Conservation (phyloP, 2,329 filamentous ascomycete genomes). For the Nemania diffusa region DNA sequence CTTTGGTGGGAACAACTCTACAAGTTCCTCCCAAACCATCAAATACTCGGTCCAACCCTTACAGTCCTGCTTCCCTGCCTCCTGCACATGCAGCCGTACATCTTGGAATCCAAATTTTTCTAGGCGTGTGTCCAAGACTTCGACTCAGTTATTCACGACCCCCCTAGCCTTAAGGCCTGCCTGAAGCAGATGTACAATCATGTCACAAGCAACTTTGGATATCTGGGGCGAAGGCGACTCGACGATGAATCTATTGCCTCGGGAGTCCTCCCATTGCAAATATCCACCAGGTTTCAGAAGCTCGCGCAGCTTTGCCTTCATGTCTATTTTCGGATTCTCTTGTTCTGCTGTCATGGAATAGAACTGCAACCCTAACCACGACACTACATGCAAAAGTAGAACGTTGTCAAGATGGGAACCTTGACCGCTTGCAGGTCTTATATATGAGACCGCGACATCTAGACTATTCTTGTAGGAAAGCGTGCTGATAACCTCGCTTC, state of each 20-base stretch:
- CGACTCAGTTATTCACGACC: not conserved
- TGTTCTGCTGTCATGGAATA: no score
- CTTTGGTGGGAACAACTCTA: slow-evolving; percentile 36
- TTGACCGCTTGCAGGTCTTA: no score
- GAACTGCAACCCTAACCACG: no score
- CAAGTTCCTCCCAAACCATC: slow-evolving; percentile 45
- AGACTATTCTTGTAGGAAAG: not conserved
- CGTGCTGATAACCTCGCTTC: not conserved
- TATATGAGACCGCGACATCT: no score
- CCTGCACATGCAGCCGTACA: not conserved
- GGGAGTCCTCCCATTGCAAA: slow-evolving; percentile 43
- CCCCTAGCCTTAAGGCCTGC: slow-evolving; percentile 3
- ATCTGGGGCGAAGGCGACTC: slow-evolving; percentile 31
- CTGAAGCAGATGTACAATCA: not conserved
- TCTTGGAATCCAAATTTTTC: slow-evolving; percentile 20
- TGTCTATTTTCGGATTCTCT: not conserved
- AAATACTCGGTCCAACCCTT: slow-evolving; percentile 47
- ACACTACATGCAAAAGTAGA: no score
- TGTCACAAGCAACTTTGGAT: slow-evolving; percentile 17
- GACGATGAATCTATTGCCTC: slow-evolving; percentile 31
- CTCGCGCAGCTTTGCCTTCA: slow-evolving; percentile 6
- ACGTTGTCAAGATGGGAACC: no score
- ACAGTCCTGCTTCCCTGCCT: slow-evolving; percentile 35
- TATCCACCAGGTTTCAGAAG: slow-evolving; percentile 42
- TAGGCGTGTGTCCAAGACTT: slow-evolving; percentile 10